phyloP scores from a whole-genome alignment of 768 basidiomycete genomes.

The Boletus subcaerulescens region DNA sequence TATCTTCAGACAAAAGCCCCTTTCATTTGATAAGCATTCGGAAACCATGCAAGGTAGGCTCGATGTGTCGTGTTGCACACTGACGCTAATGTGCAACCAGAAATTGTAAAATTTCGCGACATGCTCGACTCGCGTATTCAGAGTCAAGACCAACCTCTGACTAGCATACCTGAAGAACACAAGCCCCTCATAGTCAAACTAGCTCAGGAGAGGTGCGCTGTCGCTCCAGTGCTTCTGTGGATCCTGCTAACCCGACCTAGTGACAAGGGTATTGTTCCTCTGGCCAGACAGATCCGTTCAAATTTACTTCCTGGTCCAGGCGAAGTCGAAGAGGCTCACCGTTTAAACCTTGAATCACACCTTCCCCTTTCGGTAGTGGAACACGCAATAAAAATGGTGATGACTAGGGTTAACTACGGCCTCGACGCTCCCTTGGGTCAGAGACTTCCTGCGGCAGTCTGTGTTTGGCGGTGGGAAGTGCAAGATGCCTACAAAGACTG shows the following conservation, averaged over 20 bases:
- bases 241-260: conserved; percentile 38
- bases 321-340: conserved; percentile 44
- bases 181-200: conserved; percentile 76
- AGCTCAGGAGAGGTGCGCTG: conserved; percentile 75
- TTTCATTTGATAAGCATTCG: conserved; percentile 73
- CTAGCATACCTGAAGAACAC: conserved; percentile 63
- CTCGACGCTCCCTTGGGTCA: conserved; percentile 49
- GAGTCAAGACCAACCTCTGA: conserved; percentile 48
- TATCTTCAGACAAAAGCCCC: conserved; percentile 68
- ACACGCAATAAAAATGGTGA: conserved; percentile 56
- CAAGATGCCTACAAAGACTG: conserved; percentile 54
- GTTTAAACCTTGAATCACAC: conserved; percentile 34
- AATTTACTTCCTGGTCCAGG: conserved; percentile 64
- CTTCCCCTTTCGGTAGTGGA: conserved; percentile 55
- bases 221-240: not conserved
- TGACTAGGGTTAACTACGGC: conserved; percentile 79
- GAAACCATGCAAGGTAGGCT: conserved; percentile 76
- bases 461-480: conserved; percentile 87
- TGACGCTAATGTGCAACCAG: conserved; percentile 34
- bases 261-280: conserved; percentile 62
- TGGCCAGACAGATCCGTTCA: conserved; percentile 69
- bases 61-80: not conserved
- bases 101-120: conserved; percentile 74
- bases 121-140: conserved; percentile 59
- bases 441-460: conserved; percentile 60